Evolutionary conservation across 305 asterid species (phyloP), one percentile per base, ranked within the genome.

Genomic region (Fraxinus ornus): DNA sequence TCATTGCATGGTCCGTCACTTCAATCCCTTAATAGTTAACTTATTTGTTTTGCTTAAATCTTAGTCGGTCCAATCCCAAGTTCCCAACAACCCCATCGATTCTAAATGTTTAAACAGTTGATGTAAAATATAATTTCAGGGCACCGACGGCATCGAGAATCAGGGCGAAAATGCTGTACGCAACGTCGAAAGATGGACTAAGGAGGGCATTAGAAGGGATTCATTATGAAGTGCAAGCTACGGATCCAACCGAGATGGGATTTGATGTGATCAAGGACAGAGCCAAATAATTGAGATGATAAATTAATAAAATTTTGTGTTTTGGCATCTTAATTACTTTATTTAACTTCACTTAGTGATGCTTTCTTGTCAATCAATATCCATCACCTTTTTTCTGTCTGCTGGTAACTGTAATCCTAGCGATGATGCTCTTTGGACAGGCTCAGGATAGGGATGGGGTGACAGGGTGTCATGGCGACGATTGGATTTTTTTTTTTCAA

Each of bases 171-270:
- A 94, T 94, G 86, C 77, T 95, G 66, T 95, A 95, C 12, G 98
- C 98, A 81, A 94, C 98, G 4, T 93, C 97, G 0, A 94, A 93
- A 80, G 91, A 84, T 83, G 97, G 98, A 33, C 41, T 94, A 44
- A 91, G 94, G 79, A 89, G 93, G 83, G 98, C 92, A 52, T 71
- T 94, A 21, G 98, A 94, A 79, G 98, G 98, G 30, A 92, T 94
- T 28, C 91, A 88, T 81, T 94, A 94, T 77, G 98, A 94, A 84
- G 90, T 94, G 78, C 98, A 94, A 79, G 98, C 98, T 0, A 94
- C 98, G 2, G 97, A 94, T 83, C 97, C 98, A 70, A 90, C 97
- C 10, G 98, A 93, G 87, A 94, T 94, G 97, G 98, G 95, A 13
- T 85, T 93, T 9, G 97, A 94, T 84, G 89, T 94, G 57, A 94